Percentiles rank a stretch among this genome's conserved stretches.
These are phyloP conservation scores for Keithomyces neogunnii DNA, from an alignment of 2,329 filamentous ascomycete genomes.

Conservation along the genomic window DNA sequence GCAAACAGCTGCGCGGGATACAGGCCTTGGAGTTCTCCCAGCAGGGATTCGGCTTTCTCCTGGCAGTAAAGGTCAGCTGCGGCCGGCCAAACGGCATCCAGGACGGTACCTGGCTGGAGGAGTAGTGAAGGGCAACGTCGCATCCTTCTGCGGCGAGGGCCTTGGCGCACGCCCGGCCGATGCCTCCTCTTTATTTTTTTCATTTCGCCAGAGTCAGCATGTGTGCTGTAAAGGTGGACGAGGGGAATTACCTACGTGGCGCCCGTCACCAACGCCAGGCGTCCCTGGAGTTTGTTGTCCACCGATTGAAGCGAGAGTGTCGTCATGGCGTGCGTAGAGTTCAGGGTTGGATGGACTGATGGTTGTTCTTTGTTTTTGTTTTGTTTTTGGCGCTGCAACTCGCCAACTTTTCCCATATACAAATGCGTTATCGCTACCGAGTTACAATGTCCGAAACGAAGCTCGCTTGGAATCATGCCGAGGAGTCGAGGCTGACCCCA, in stretches of 20 bases:
- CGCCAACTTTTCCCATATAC: no score
- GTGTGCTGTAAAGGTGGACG: not conserved
- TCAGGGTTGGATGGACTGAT: no score
- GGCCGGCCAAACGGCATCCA: no score
- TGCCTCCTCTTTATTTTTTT: slow-evolving; percentile 20
- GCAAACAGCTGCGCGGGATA: slow-evolving; percentile 20
- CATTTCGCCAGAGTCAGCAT: not conserved
- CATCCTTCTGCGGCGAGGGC: slow-evolving; percentile 25
- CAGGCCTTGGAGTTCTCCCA: slow-evolving; percentile 14
- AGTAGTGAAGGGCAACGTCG: slow-evolving; percentile 25
- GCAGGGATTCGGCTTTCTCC: slow-evolving; percentile 21
- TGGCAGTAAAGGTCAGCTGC: slow-evolving; percentile 6
- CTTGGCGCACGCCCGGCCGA: slow-evolving; percentile 23
- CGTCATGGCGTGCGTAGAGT: no score
- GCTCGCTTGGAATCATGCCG: not conserved
- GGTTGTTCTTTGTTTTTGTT: no score
- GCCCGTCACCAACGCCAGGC: slow-evolving; percentile 16
- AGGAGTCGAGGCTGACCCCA: not conserved
- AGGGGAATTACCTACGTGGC: slow-evolving; percentile 16
- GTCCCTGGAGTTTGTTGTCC: no score
- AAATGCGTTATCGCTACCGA: not conserved
- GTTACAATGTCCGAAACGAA: not conserved
- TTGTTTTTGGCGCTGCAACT: no score
- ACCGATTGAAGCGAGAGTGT: no score
- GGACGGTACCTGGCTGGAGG: slow-evolving; percentile 20